Percentiles rank a stretch among this genome's conserved stretches.
Conservation (phyloP, 306 rosid species). For the Pachyrhizus erosus region DNA sequence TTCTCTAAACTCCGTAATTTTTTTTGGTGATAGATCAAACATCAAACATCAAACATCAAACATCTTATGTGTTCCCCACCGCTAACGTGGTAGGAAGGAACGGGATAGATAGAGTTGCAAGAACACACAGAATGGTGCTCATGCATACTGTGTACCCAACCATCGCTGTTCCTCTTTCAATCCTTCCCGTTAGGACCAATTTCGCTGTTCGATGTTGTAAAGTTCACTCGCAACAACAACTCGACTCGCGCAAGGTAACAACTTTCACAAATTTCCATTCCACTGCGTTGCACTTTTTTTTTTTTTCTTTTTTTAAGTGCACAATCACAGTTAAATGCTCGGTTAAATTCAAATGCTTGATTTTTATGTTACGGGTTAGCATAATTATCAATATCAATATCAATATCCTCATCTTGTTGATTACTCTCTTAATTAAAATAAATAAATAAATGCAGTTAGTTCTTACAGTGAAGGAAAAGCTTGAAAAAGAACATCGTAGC, state of each 20-base stretch:
- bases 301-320: not conserved
- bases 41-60: too few species aligned
- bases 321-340: not conserved
- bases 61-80: too few species aligned
- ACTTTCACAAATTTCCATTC: not conserved
- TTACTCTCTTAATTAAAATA: not conserved
- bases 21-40: too few species aligned
- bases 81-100: too few species aligned
- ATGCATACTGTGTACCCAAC: conserved; percentile 54
- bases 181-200: conserved; percentile 34
- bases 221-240: conserved; percentile 31
- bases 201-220: conserved; percentile 54
- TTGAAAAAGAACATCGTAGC: conserved; percentile 58
- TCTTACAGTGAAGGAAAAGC: conserved; percentile 82
- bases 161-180: conserved; percentile 47
- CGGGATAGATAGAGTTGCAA: too few species aligned
- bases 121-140: conserved; percentile 55
- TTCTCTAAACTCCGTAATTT: too few species aligned
- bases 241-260: conserved; percentile 64
- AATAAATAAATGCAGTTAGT: conserved; percentile 79
- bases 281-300: not conserved
- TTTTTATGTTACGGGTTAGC: not conserved
- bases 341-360: not conserved
- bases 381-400: not conserved
- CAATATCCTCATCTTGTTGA: not conserved